Base-by-base conservation (phyloP, 768 basidiomycete genomes). In the Psilocybe sp. region DNA sequence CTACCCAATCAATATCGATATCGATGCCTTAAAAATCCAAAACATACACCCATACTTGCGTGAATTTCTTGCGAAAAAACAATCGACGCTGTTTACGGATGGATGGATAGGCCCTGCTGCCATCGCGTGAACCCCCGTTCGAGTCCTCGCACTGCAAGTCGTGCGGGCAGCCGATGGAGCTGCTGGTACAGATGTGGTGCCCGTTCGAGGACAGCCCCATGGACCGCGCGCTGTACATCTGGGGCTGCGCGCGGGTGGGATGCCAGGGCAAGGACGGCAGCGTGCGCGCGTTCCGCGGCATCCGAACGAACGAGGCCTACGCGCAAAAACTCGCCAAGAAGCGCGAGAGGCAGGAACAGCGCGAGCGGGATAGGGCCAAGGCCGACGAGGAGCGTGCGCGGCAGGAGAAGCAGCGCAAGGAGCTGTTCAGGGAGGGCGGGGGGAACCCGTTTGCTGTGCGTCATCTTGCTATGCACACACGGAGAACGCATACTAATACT, bases 141-240 rank as follows among this genome's bases (percentile, higher is more conserved):
- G 69, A 81, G 49, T 83, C 82, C 19, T 85, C 84, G 5, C 70
- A 75, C 44, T 95, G 92, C 79, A 81, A 78, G 63, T 69, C 76
- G 44, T 96, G 92, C 69, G 72, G 75, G 9, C 67, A 73, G 15
- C 80, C 86, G 0, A 92, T 87, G 89, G 84, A 90, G 55, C 77
- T 96, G 16, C 77, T 94, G 34, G 76, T 89, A 10, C 92, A 95
- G 61, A 77, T 96, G 60, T 94, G 90, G 89, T 93, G 89, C 65
- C 93, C 93, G 0, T 82, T 94, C 57, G 87, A 93, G 61, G 74
- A 85, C 34, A 94, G 89, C 58, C 80, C 86, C 5, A 84, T 86
- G 78, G 92, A 96, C 61, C 79, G 93, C 46, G 87, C 84, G 3
- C 69, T 94, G 41, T 94, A 93, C 58, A 75, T 92, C 16, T 95